Percentiles rank a stretch among this genome's conserved stretches.
These are phyloP conservation scores for Coniochaeta sp. DNA, from an alignment of 2,329 filamentous ascomycete genomes.

Conservation along the genomic window DNA sequence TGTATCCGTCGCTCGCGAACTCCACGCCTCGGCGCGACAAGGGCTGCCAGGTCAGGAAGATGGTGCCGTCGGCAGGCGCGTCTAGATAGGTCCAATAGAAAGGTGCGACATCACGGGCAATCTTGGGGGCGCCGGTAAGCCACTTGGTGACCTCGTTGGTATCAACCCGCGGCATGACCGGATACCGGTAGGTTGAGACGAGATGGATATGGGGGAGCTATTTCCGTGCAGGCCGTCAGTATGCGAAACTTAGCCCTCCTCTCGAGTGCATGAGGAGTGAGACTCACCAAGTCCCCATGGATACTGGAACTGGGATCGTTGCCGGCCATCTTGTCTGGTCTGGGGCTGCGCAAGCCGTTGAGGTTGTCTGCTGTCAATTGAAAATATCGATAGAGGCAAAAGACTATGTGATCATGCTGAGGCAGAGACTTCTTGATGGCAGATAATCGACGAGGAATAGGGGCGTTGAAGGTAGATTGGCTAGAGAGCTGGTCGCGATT, in stretches of 20 bases:
- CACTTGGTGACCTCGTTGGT: conserved; percentile 74
- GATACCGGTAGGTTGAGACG: conserved; percentile 76
- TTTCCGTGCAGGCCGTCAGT: conserved; percentile 1
- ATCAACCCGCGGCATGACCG: conserved; percentile 61
- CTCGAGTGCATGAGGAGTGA: conserved; percentile 20
- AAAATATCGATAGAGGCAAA: background rate
- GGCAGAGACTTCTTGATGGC: background rate
- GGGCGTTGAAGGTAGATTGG: too few relatives aligned
- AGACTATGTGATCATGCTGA: background rate
- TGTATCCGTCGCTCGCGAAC: conserved; percentile 85
- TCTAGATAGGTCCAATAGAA: conserved; percentile 94
- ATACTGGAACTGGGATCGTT: background rate
- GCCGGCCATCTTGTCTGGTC: background rate
- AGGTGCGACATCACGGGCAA: conserved; percentile 74
- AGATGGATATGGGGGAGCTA: conserved; percentile 87
- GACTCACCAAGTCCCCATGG: conserved; percentile 16
- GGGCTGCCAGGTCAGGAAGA: conserved; percentile 86
- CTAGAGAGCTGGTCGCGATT: background rate
- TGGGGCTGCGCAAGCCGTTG: background rate
- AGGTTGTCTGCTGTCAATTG: background rate
- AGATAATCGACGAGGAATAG: background rate
- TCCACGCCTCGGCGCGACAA: conserved; percentile 60
- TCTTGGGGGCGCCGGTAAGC: conserved; percentile 74
- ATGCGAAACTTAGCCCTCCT: background rate
- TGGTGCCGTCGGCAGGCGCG: conserved; percentile 69